phyloP scores from a whole-genome alignment of 768 basidiomycete genomes.

The Zangia roseola region DNA sequence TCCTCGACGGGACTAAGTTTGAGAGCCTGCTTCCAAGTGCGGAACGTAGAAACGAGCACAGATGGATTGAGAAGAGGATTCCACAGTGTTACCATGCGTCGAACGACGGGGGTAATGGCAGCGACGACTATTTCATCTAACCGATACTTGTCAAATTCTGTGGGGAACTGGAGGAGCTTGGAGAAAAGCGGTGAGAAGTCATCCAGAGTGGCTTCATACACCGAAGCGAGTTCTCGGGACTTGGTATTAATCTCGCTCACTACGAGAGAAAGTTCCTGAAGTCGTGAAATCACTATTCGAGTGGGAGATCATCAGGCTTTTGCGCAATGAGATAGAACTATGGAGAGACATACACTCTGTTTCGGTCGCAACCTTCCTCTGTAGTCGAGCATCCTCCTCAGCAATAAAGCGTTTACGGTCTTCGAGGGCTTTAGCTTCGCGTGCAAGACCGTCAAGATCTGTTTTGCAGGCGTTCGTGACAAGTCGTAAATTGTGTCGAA shows the following conservation, averaged over 20 bases:
- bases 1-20: constrained; percentile 54
- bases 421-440: constrained; percentile 82
- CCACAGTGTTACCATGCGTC: constrained; percentile 76
- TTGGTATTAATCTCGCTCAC: constrained; percentile 67
- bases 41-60: constrained; percentile 61
- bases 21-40: constrained; percentile 66
- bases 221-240: constrained; percentile 60
- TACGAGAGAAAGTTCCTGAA: constrained; percentile 75
- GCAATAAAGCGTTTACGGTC: constrained; percentile 73
- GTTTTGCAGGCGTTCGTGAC: constrained; percentile 80
- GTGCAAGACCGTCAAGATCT: constrained; percentile 84
- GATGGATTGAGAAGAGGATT: constrained; percentile 78
- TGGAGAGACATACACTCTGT: constrained; percentile 58
- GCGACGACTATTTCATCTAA: constrained; percentile 93
- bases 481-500: constrained; percentile 92
- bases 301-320: constrained; percentile 1
- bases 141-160: constrained; percentile 74
- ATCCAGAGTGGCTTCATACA: constrained; percentile 72
- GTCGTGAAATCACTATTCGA: constrained; percentile 65
- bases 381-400: constrained; percentile 68
- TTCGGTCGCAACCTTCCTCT: constrained; percentile 70
- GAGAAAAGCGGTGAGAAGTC: constrained; percentile 72
- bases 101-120: constrained; percentile 80
- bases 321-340: not conserved
- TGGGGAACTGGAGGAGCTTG: constrained; percentile 66